A percentile compares a stretch with the other conserved stretches of the same genome.
Conservation (phyloP, 1,139 yeast species). For the Diutina mesorugosa region DNA sequence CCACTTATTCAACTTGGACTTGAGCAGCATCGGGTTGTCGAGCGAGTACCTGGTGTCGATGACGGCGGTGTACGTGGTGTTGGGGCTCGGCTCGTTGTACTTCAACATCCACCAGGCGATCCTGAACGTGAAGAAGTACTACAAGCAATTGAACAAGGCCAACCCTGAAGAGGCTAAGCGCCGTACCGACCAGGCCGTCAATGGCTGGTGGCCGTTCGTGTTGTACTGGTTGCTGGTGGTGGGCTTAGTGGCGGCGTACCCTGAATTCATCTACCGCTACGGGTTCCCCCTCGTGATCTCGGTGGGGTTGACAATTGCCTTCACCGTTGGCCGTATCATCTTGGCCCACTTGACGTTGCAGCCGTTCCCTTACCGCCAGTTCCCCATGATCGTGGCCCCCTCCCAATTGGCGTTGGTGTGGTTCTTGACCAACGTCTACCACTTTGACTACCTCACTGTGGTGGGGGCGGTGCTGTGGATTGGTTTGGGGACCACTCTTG, state of each 20-base stretch:
- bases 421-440: conserved; percentile 21
- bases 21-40: conserved; percentile 18
- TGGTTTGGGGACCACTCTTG: conserved; percentile 65
- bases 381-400: conserved; percentile 58
- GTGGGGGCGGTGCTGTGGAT: conserved; percentile 46
- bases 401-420: conserved; percentile 35
- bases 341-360: conserved; percentile 78
- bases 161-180: conserved; percentile 8
- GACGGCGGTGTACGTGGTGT: conserved; percentile 29
- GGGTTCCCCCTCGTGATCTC: conserved; percentile 53
- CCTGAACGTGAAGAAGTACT: conserved; percentile 48
- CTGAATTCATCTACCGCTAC: conserved; percentile 35
- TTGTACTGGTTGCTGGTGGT: conserved; percentile 46
- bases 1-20: conserved; percentile 18
- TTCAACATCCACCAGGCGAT: conserved; percentile 69
- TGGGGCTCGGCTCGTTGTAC: conserved; percentile 44
- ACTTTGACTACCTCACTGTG: conserved; percentile 24
- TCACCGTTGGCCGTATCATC: conserved; percentile 81
- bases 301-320: conserved; percentile 68
- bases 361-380: conserved; percentile 57
- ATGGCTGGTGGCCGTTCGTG: conserved; percentile 62
- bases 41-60: conserved; percentile 15
- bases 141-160: conserved; percentile 13
- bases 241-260: conserved; percentile 30
- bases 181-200: conserved; percentile 32